Evolutionary conservation across 768 basidiomycete species (phyloP).

Genomic region (Filobasidium wieringae): DNA sequence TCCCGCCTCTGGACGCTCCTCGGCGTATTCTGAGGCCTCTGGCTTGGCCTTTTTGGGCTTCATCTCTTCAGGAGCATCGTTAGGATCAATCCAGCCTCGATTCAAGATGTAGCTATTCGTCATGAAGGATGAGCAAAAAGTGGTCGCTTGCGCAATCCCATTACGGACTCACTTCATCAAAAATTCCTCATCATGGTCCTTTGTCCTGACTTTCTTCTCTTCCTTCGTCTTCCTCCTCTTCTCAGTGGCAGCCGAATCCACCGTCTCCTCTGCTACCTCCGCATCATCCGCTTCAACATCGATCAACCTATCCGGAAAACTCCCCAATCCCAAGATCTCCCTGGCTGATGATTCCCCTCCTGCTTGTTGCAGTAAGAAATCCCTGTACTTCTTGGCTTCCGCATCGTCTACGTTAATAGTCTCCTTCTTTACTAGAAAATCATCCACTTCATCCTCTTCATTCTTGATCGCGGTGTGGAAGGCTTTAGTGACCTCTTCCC

Average conservation of each 20-base stretch:
- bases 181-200: slow-evolving; percentile 71
- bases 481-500: slow-evolving; percentile 69
- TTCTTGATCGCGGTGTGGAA: slow-evolving; percentile 50
- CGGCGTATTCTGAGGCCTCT: slow-evolving; percentile 22
- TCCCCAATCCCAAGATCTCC: slow-evolving; percentile 48
- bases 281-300: background rate
- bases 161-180: slow-evolving; percentile 62
- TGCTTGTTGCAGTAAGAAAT: slow-evolving; percentile 61
- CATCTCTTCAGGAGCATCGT: slow-evolving; percentile 43
- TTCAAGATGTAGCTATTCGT: slow-evolving; percentile 76
- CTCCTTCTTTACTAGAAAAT: slow-evolving; percentile 50
- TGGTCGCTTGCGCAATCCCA: background rate
- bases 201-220: slow-evolving; percentile 41
- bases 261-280: slow-evolving; percentile 16
- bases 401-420: slow-evolving; percentile 61
- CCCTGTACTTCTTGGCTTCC: slow-evolving; percentile 76
- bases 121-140: background rate
- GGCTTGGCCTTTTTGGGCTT: slow-evolving; percentile 17
- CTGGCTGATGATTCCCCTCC: slow-evolving; percentile 57
- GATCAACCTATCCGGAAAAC: slow-evolving; percentile 29
- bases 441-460: slow-evolving; percentile 41
- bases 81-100: slow-evolving; percentile 89
- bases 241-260: slow-evolving; percentile 20
- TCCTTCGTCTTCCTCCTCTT: slow-evolving; percentile 22
- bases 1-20: background rate